A percentile compares a stretch with the other conserved stretches of the same genome.
These are phyloP conservation scores for Paraphoma chrysanthemicola DNA, from an alignment of 2,329 filamentous ascomycete genomes.

Conservation along the genomic window DNA sequence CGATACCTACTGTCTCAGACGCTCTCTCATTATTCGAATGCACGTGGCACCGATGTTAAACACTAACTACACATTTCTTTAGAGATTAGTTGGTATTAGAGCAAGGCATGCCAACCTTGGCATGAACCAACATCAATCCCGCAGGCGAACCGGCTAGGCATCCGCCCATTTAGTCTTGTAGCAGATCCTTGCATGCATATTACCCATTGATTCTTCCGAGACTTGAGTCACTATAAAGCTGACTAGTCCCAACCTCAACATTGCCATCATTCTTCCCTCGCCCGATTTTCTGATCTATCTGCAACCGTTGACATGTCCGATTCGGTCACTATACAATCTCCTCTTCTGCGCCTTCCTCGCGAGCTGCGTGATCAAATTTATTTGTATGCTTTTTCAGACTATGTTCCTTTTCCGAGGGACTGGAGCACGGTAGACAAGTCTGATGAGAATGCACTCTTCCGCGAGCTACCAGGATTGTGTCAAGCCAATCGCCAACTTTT, in stretches of 20 bases:
- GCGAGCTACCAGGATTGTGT: conserved; percentile 1
- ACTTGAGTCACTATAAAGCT: background rate
- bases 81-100: too few species aligned
- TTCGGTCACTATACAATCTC: background rate
- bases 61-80: too few species aligned
- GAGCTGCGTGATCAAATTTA: background rate
- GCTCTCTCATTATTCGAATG: too few species aligned
- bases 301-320: background rate
- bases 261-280: background rate
- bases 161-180: background rate
- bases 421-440: background rate
- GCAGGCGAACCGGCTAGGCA: background rate
- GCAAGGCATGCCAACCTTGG: too few species aligned
- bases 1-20: too few species aligned
- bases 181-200: background rate
- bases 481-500: background rate
- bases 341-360: background rate
- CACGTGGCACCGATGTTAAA: too few species aligned
- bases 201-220: background rate
- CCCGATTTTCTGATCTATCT: too few species aligned
- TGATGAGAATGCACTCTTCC: background rate
- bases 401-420: background rate
- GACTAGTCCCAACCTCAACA: background rate
- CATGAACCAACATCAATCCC: too few species aligned
- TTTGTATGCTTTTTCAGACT: background rate